phyloP scores from a whole-genome alignment of 345 rosid species.

The Psidium guajava region DNA sequence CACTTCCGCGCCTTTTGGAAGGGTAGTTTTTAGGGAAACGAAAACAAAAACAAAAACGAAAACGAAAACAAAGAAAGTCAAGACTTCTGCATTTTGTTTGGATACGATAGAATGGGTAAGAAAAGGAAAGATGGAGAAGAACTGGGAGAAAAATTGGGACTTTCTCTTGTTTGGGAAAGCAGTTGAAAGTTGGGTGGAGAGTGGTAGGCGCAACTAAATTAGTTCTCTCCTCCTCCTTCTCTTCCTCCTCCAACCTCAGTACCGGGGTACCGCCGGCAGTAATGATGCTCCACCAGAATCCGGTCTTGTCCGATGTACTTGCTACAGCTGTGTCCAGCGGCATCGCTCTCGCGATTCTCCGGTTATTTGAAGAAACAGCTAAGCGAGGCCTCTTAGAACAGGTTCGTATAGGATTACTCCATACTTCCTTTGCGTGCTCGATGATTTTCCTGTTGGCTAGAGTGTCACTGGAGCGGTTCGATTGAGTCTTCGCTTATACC shows the following conservation, averaged over 20 bases:
- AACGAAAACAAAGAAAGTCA: neutral
- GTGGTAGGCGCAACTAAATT: neutral
- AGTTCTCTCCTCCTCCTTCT: neutral
- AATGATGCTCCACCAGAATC: slow-evolving; percentile 30
- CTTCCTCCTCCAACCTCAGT: neutral
- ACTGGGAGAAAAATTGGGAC: neutral
- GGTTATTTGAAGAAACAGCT: slow-evolving; percentile 54
- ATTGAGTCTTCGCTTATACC: no score
- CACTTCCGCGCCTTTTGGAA: neutral
- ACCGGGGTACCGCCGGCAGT: slow-evolving; percentile 1
- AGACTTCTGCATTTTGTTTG: neutral
- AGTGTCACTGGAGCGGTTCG: no score
- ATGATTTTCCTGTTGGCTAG: neutral
- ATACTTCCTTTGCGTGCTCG: neutral
- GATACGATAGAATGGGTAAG: neutral
- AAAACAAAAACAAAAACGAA: neutral
- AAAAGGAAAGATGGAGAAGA: neutral
- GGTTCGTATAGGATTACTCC: slow-evolving; percentile 33
- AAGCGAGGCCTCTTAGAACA: slow-evolving; percentile 51
- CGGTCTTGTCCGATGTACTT: slow-evolving; percentile 37
- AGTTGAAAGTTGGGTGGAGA: neutral
- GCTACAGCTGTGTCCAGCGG: slow-evolving; percentile 27
- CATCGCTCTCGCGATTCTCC: slow-evolving; percentile 45
- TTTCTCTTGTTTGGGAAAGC: neutral
- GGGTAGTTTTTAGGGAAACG: neutral